These are phyloP conservation scores for Ceratobasidium sp. DNA, from an alignment of 1,284 basidiomycete genomes.

Conservation along the genomic window DNA sequence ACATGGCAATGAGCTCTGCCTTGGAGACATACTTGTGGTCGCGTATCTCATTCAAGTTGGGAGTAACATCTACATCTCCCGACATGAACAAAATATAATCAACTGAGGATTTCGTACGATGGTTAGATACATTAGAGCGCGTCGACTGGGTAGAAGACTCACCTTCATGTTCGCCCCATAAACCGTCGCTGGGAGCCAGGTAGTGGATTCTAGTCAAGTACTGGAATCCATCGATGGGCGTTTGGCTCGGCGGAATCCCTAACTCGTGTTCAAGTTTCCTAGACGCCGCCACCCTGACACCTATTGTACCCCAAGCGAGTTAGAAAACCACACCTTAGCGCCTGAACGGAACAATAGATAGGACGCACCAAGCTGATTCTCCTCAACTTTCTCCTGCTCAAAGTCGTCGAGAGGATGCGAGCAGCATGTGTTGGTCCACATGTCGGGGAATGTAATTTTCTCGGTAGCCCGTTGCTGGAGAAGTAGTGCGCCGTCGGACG, in stretches of 20 bases:
- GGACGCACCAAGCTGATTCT: conserved; percentile 76
- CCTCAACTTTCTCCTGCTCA: conserved; percentile 82
- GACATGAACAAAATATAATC: conserved; percentile 99
- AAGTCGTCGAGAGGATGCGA: conserved; percentile 97
- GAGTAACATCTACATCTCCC: conserved; percentile 84
- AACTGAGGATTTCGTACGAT: conserved; percentile 67
- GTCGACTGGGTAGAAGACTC: conserved; percentile 53
- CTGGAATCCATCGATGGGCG: conserved; percentile 89
- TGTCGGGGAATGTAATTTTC: conserved; percentile 99
- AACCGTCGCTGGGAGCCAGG: conserved; percentile 90
- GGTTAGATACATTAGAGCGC: background rate
- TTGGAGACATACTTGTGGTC: conserved; percentile 94
- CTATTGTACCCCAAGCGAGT: conserved; percentile 51
- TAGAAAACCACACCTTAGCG: background rate
- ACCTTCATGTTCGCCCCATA: conserved; percentile 99
- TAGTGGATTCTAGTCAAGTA: conserved; percentile 99
- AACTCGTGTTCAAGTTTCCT: conserved; percentile 98
- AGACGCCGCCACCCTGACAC: conserved; percentile 88
- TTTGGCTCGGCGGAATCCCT: conserved; percentile 86
- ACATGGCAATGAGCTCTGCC: conserved; percentile 91
- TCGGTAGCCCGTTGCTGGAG: conserved; percentile 95
- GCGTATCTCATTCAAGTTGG: conserved; percentile 93
- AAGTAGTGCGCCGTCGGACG: conserved; percentile 93
- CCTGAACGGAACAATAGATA: background rate
- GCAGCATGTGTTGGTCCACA: conserved; percentile 99